A percentile compares a stretch with the other conserved stretches of the same genome.
phyloP scores from a whole-genome alignment of 257 asterid genomes.

The Cordia subcordata region DNA sequence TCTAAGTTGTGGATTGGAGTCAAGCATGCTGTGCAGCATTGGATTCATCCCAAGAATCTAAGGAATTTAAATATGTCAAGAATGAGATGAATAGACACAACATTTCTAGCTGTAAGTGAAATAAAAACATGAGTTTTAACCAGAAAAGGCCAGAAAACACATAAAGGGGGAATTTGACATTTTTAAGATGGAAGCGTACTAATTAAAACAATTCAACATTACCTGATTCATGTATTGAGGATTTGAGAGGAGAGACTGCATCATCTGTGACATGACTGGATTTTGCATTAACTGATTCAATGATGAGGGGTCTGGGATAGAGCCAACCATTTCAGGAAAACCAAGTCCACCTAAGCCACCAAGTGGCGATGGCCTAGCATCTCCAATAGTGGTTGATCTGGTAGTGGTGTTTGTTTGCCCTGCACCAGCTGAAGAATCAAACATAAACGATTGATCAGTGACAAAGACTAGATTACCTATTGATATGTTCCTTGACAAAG shows the following conservation, averaged over 20 bases:
- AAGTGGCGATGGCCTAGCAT: conserved; percentile 26
- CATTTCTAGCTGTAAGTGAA: not conserved
- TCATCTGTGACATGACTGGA: conserved; percentile 48
- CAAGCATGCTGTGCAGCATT: conserved; percentile 38
- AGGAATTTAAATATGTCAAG: not conserved
- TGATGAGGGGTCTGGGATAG: conserved; percentile 38
- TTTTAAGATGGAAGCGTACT: not conserved
- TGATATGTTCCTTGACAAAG: too few species aligned
- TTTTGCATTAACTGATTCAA: conserved; percentile 51
- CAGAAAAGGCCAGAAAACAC: too few species aligned
- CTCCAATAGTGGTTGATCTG: conserved; percentile 29
- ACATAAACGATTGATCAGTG: not conserved
- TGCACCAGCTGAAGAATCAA: conserved; percentile 37
- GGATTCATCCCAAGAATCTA: conserved; percentile 47
- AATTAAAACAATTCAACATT: conserved; percentile 4
- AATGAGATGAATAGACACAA: not conserved
- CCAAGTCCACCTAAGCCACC: conserved; percentile 45
- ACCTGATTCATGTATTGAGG: conserved; percentile 62
- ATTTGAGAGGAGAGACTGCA: conserved; percentile 41
- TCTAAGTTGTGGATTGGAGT: conserved; percentile 47
- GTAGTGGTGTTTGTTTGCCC: conserved; percentile 36
- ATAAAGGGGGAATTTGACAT: too few species aligned
- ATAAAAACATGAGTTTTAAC: too few species aligned
- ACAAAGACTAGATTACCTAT: not conserved
- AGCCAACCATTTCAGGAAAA: conserved; percentile 44